phyloP scores from a whole-genome alignment of 257 asterid species.

The Rauvolfia tetraphylla region DNA sequence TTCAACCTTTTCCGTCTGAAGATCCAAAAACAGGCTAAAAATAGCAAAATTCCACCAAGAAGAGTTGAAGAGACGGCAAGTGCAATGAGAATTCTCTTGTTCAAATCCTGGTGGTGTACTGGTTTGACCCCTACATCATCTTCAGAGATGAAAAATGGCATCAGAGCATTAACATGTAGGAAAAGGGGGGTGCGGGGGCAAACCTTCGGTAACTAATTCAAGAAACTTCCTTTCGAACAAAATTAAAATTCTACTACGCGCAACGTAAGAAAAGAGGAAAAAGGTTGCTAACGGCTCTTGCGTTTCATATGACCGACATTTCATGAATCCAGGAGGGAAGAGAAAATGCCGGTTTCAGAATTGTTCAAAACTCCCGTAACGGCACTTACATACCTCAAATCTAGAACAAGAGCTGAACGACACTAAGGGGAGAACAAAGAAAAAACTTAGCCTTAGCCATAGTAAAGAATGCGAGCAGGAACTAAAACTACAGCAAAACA shows the following conservation, averaged over 20 bases:
- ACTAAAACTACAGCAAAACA: constrained; percentile 6
- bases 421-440: not conserved
- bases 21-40: constrained; percentile 51
- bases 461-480: constrained; percentile 8
- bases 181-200: not conserved
- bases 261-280: not conserved
- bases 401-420: not conserved
- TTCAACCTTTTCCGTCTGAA: constrained; percentile 50
- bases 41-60: constrained; percentile 59
- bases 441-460: constrained; percentile 21
- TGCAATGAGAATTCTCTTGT: constrained; percentile 72
- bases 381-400: not conserved
- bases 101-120: constrained; percentile 73
- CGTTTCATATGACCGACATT: not conserved
- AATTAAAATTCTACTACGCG: not conserved
- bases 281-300: not conserved
- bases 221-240: not conserved
- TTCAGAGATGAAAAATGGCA: constrained; percentile 14
- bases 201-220: not conserved
- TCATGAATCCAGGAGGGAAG: not conserved
- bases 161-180: constrained; percentile 6
- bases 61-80: constrained; percentile 71
- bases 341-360: not conserved
- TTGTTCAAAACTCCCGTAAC: not conserved
- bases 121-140: constrained; percentile 47